These are phyloP conservation scores for Citrus trifoliata DNA, from an alignment of 345 rosid genomes.

Conservation along the genomic window DNA sequence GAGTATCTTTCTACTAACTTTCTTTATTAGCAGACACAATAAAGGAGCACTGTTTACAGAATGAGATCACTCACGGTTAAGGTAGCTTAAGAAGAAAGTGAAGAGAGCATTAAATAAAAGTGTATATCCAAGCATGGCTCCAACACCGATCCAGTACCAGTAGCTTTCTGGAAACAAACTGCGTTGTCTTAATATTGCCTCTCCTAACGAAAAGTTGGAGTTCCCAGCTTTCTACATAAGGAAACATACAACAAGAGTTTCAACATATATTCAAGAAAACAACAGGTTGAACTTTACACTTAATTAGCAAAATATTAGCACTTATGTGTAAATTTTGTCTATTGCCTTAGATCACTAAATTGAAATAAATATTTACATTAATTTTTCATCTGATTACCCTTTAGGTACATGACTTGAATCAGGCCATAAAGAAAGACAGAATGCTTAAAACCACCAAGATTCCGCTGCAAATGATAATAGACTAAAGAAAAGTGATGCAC, in stretches of 20 bases:
- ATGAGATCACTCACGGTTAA: conserved; percentile 66
- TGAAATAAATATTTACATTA: not conserved
- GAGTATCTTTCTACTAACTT: not conserved
- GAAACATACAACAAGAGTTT: conserved; percentile 18
- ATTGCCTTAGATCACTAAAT: not conserved
- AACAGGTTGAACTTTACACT: not conserved
- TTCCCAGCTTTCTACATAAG: conserved; percentile 55
- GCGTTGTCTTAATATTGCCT: conserved; percentile 61
- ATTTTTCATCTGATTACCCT: not conserved
- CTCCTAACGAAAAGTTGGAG: conserved; percentile 50
- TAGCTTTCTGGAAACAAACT: conserved; percentile 77
- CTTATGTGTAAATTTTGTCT: not conserved
- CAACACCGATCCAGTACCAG: conserved; percentile 99
- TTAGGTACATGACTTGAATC: not conserved
- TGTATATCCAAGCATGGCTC: conserved; percentile 88
- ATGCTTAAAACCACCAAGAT: not conserved
- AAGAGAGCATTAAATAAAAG: conserved; percentile 70
- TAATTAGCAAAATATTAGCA: not conserved
- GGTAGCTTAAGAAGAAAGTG: conserved; percentile 68
- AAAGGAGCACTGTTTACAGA: not conserved
- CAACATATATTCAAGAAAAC: conserved; percentile 7
- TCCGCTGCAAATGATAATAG: not conserved
- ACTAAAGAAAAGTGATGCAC: not conserved
- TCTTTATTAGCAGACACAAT: conserved; percentile 2
- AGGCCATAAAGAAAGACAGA: not conserved